These are phyloP conservation scores for Pleurotus salmoneostramineus DNA, from an alignment of 768 basidiomycete genomes.

Conservation along the genomic window DNA sequence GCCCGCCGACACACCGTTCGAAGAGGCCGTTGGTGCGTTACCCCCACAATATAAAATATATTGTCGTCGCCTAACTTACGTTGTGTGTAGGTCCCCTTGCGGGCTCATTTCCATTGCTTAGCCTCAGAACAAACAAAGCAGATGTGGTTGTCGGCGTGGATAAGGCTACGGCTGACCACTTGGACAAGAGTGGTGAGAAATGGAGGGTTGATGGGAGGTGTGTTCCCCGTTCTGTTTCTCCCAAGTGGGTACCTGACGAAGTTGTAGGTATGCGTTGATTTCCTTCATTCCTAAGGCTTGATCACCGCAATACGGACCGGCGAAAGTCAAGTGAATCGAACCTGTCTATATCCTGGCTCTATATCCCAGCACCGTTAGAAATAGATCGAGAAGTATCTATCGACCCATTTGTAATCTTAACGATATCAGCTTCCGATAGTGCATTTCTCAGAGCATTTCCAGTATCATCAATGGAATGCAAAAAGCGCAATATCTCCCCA, in stretches of 20 bases:
- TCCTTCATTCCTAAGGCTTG: not conserved
- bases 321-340: too few relatives aligned
- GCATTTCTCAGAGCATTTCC: constrained; percentile 68
- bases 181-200: constrained; percentile 61
- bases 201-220: constrained; percentile 85
- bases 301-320: not conserved
- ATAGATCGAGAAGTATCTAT: not conserved
- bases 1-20: constrained; percentile 78
- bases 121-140: constrained; percentile 91
- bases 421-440: constrained; percentile 46
- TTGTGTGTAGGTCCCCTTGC: constrained; percentile 65
- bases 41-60: not conserved
- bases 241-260: not conserved
- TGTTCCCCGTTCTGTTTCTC: constrained; percentile 16
- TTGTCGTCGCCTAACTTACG: constrained; percentile 1
- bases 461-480: constrained; percentile 88
- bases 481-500: constrained; percentile 86
- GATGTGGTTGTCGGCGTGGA: constrained; percentile 87
- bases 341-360: too few relatives aligned
- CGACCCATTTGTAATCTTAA: constrained; percentile 5
- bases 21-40: constrained; percentile 60
- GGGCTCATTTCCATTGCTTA: constrained; percentile 76
- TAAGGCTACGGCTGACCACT: constrained; percentile 58
- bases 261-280: not conserved
- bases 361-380: not conserved